A percentile compares a stretch with the other conserved stretches of the same genome.
Evolutionary conservation across 2,329 filamentous ascomycete species (phyloP).

Genomic region (Penicillium freii): DNA sequence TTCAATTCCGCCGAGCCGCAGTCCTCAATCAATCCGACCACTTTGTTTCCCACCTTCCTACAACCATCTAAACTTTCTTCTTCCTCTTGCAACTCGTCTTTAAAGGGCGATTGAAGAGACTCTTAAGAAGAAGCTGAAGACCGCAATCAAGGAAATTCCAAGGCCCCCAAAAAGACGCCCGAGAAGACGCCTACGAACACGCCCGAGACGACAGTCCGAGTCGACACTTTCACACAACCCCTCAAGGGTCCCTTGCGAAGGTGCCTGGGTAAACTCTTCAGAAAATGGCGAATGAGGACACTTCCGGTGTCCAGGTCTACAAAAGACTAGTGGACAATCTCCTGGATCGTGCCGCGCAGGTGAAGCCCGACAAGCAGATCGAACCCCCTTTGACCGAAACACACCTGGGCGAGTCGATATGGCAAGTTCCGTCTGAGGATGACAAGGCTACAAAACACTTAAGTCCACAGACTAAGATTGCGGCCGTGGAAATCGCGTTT

Average conservation of each 20-base stretch:
- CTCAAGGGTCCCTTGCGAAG: not conserved
- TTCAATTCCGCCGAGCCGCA: slow-evolving; percentile 35
- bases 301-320: slow-evolving; percentile 46
- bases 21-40: slow-evolving; percentile 6
- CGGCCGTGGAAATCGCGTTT: slow-evolving; percentile 78
- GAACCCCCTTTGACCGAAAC: slow-evolving; percentile 74
- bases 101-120: not conserved
- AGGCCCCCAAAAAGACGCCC: not conserved
- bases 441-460: slow-evolving; percentile 35
- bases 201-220: not conserved
- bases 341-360: slow-evolving; percentile 56
- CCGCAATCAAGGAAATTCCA: not conserved
- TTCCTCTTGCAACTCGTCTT: not conserved
- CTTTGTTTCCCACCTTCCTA: slow-evolving; percentile 4
- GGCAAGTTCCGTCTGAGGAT: slow-evolving; percentile 36
- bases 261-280: not conserved
- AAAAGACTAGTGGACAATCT: slow-evolving; percentile 56
- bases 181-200: not conserved
- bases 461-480: slow-evolving; percentile 57
- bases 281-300: slow-evolving; percentile 36
- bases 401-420: slow-evolving; percentile 49
- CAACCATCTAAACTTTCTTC: slow-evolving; percentile 7
- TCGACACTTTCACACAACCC: not conserved
- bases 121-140: not conserved
- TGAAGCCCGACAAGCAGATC: slow-evolving; percentile 61